These are phyloP conservation scores for Artemisia tridentata DNA, from an alignment of 129 eudicot species.

Conservation along the genomic window DNA sequence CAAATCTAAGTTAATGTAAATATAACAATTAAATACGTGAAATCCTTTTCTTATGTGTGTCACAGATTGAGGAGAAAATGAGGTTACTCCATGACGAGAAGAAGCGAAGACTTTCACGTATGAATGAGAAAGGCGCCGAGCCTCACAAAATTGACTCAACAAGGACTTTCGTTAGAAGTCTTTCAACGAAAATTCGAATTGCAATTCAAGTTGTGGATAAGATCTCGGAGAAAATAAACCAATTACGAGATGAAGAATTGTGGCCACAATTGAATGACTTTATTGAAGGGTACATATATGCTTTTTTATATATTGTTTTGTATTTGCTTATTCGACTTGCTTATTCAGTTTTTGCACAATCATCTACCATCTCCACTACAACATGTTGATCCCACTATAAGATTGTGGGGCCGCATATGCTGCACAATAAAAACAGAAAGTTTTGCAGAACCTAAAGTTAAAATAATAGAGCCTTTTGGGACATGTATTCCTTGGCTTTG, in stretches of 20 bases:
- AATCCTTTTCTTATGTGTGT: constrained; percentile 8
- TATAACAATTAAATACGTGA: not conserved
- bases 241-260: constrained; percentile 81
- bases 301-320: not conserved
- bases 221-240: constrained; percentile 80
- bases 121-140: constrained; percentile 91
- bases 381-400: not conserved
- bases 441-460: too few relatives aligned
- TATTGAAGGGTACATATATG: constrained; percentile 71
- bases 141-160: constrained; percentile 72
- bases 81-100: constrained; percentile 78
- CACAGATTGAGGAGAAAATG: constrained; percentile 91
- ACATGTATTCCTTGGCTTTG: too few relatives aligned
- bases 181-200: constrained; percentile 83
- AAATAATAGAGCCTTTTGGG: too few relatives aligned
- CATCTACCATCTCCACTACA: not conserved
- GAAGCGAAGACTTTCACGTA: constrained; percentile 53
- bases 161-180: constrained; percentile 59
- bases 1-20: too few relatives aligned
- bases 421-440: too few relatives aligned
- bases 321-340: not conserved
- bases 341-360: not conserved
- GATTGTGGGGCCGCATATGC: not conserved
- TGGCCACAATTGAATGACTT: constrained; percentile 86
- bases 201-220: constrained; percentile 89